Base-by-base conservation (phyloP, 148 eudicot species). In the Vaccinium myrtillus region DNA sequence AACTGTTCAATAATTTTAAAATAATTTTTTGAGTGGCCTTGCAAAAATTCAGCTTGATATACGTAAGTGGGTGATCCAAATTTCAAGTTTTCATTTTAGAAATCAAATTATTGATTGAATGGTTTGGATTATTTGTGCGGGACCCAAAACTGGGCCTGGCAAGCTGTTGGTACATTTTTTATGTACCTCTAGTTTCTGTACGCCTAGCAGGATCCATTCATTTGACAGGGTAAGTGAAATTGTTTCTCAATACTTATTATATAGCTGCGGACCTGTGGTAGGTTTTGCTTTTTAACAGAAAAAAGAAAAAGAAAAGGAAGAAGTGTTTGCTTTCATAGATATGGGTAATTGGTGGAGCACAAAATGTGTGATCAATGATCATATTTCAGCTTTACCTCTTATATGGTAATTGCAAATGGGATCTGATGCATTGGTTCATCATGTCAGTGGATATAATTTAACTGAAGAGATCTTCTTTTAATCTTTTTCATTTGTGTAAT, bases 401-500 rank as follows among this genome's bases (percentile, higher is more conserved):
- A 25, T 43, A 16, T 14, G 6, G 83, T 75, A 78, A 65, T 46
- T 65, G 56, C 11, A 14, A 63, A 65, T 81, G 56, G 50, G 74
- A 59, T 39, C 39, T 80, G 61, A 80, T 61, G 53, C 75, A 63
- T 63, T 48, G 23, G 27, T 81, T 48, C 4, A 6, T 81, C 4
- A 58, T 49, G 54, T 39, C 32, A 39, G 50, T 21, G 19, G 50
- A 80, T 14, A 36, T 80, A 21, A 36, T 59, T 19, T 9, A 39
- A 59, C 39, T 21, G 50, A 39, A 80, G 49, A 21, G 71, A 21
- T 21, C 7, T 36, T 51, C 27, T n/a, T 77, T 56, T 55, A 51
- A 49, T 77, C 71, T 58, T 59, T 36, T 54, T 9, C 50, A 65
- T 84, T 58, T 75, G n/a, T 50, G 65, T 85, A 67, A 54, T 27